phyloP scores from a whole-genome alignment of 106 monocot genomes.

The Xerophyta viscosa region DNA sequence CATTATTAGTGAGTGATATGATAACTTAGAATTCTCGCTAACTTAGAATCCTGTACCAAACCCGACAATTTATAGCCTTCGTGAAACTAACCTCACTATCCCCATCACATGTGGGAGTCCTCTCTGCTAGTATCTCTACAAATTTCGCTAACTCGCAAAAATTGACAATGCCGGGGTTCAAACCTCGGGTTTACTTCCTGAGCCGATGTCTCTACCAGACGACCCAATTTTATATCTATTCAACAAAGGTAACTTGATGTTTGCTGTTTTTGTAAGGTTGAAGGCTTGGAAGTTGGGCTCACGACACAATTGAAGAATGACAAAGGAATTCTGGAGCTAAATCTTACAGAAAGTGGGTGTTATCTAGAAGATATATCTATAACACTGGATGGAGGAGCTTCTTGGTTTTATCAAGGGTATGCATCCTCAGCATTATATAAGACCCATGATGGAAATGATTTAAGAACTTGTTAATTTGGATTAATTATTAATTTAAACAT shows the following conservation, averaged over 20 bases:
- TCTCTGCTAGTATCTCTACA: too few species aligned
- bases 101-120: too few species aligned
- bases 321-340: constrained; percentile 56
- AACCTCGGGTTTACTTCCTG: too few species aligned
- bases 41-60: too few species aligned
- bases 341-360: constrained; percentile 52
- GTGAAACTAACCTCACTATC: too few species aligned
- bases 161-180: too few species aligned
- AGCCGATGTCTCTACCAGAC: too few species aligned
- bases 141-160: too few species aligned
- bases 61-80: too few species aligned
- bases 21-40: too few species aligned
- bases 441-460: too few species aligned
- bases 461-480: not conserved
- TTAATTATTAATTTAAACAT: not conserved
- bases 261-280: constrained; percentile 53
- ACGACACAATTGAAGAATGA: constrained; percentile 48
- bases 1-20: too few species aligned
- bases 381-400: constrained; percentile 77
- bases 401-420: constrained; percentile 99
- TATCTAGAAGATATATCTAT: constrained; percentile 62
- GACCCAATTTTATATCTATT: constrained; percentile 5
- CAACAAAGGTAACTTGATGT: constrained; percentile 21
- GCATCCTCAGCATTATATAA: not conserved
- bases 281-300: constrained; percentile 82